Percentiles rank a stretch among this genome's conserved stretches.
Conservation (phyloP, 805 yeast species). For the Candida patagonica region DNA sequence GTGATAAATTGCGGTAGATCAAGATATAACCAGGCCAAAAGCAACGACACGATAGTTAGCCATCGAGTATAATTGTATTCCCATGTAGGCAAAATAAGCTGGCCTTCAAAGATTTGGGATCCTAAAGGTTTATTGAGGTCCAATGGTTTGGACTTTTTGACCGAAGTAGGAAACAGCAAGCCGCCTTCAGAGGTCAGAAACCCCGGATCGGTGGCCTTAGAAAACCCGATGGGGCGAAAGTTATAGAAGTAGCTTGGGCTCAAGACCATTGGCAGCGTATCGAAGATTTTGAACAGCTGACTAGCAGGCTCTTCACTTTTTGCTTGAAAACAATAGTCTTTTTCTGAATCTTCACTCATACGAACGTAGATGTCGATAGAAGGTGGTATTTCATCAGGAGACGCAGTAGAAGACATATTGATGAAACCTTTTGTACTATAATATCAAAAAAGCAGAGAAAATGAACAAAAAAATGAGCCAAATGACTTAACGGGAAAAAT, state of each 20-base stretch:
- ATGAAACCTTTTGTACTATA: too few species aligned
- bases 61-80: slow-evolving; percentile 31
- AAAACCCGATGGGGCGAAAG: slow-evolving; percentile 54
- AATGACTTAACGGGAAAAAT: too few species aligned
- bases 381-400: too few species aligned
- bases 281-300: slow-evolving; percentile 40
- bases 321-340: slow-evolving; percentile 85
- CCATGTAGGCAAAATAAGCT: slow-evolving; percentile 74
- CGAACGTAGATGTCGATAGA: slow-evolving; percentile 51
- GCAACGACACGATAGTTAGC: slow-evolving; percentile 18
- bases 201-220: slow-evolving; percentile 62
- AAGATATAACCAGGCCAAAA: slow-evolving; percentile 72
- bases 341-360: slow-evolving; percentile 74
- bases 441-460: too few species aligned
- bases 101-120: slow-evolving; percentile 65
- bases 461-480: too few species aligned
- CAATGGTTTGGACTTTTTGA: slow-evolving; percentile 17
- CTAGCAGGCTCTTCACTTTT: slow-evolving; percentile 24
- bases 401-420: too few species aligned
- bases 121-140: slow-evolving; percentile 32
- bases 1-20: slow-evolving; percentile 84
- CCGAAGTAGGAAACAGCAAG: slow-evolving; percentile 58
- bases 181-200: slow-evolving; percentile 77
- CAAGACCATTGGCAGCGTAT: slow-evolving; percentile 58
- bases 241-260: slow-evolving; percentile 74